Base-by-base conservation (phyloP, 148 eudicot species). In the Nepenthes gracilis region DNA sequence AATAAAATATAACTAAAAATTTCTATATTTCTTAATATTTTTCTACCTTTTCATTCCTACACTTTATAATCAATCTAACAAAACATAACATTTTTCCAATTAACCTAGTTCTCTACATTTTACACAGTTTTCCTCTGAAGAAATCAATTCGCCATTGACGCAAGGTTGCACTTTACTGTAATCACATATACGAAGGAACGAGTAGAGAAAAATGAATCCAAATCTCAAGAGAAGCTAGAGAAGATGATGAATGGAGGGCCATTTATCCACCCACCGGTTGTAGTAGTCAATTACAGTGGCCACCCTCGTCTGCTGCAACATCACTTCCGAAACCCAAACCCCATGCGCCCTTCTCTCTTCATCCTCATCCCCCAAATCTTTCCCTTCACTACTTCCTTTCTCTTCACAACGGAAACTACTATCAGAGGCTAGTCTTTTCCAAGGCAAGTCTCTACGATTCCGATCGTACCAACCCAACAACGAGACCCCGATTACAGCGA, bases 241-340 rank as follows among this genome's bases (percentile, higher is more conserved):
- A 80, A 92, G 90, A 60, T 77, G 83, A 43, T 59, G 65, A 73
- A 92, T 47, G n/a, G 96, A 77, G 1, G 98, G 98, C 96, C 98
- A 92, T 69, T 78, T 92, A 40, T 75, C 23, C 82, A 88, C 84
- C 96, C 98, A 88, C 34, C 94, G 80, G 55, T 84, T 77, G 58
- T 70, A 92, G 67, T 92, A 88, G 23, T 75, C 88, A 72, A 88
- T 68, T 0, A 92, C 98, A 53, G 98, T 82, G 13, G 47, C 61
- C 47, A 58, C 61, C 32, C 61, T 58, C 32, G 88, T 83, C 68
- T 83, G 84, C 78, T 80, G 88, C 62, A 83, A 75, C 88, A 83
- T 83, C 5, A 83, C 76, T 48, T 83, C 88, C 5, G 88, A 83
- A 53, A 90, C 95, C 97, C 91, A 90, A 11, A 90, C 86, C 1